Percentiles rank a stretch among this genome's conserved stretches.
These are phyloP conservation scores for Heritiera littoralis DNA, from an alignment of 345 rosid genomes.

Conservation along the genomic window DNA sequence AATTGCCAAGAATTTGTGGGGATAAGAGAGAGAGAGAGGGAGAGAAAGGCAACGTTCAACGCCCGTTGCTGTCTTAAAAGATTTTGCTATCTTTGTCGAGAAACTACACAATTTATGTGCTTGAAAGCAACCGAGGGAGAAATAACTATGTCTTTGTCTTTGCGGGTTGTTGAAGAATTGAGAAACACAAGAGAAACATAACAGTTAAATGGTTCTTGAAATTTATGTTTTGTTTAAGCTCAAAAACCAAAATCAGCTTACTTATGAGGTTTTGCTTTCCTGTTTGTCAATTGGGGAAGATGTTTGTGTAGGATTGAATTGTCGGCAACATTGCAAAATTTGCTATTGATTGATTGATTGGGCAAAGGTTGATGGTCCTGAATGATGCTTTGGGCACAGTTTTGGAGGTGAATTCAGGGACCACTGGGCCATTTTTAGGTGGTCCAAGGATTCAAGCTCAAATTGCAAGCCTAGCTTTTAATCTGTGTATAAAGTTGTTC, in stretches of 20 bases:
- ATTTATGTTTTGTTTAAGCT: neutral
- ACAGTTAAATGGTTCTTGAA: neutral
- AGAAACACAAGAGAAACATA: constrained; percentile 4
- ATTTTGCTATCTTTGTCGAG: constrained; percentile 41
- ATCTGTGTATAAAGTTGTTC: neutral
- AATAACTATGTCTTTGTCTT: constrained; percentile 8
- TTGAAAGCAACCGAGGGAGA: constrained; percentile 14
- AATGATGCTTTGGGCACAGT: neutral
- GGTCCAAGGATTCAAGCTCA: constrained; percentile 6
- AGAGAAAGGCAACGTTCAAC: constrained; percentile 26
- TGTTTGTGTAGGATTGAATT: no score
- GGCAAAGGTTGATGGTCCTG: constrained; percentile 9
- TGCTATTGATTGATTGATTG: neutral
- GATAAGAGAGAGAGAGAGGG: constrained; percentile 26
- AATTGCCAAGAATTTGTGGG: constrained; percentile 22
- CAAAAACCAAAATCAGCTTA: neutral
- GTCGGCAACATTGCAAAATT: no score
- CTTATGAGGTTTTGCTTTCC: neutral
- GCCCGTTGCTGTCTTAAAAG: constrained; percentile 40
- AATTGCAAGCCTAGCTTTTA: neutral
- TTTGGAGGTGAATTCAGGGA: neutral
- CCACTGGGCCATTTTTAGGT: neutral
- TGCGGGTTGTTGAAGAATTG: constrained; percentile 8
- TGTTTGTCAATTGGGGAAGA: constrained; percentile 8
- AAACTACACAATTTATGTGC: constrained; percentile 24